phyloP scores from a whole-genome alignment of 352 stramenopile species.

The Blastocystis sp. region DNA sequence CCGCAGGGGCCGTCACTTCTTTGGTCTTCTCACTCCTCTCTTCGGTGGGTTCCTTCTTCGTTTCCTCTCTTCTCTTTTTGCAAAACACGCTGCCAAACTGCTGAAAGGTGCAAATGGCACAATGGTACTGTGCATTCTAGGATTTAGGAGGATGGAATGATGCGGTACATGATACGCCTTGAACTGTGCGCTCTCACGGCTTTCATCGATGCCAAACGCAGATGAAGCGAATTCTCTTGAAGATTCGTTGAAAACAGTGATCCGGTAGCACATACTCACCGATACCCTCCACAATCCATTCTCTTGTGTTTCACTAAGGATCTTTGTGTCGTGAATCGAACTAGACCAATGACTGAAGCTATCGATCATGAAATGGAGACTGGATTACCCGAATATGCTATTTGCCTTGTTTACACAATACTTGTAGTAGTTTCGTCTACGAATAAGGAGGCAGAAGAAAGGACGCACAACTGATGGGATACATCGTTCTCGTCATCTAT shows the following conservation, averaged over 20 bases:
- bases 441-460: not conserved
- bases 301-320: not conserved
- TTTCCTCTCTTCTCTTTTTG: not conserved
- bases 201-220: not conserved
- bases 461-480: not conserved
- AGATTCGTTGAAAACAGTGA: not conserved
- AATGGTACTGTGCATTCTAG: not conserved
- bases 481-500: not conserved
- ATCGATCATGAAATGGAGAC: not conserved
- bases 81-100: not conserved
- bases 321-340: not conserved
- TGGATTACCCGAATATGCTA: not conserved
- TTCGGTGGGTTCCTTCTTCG: not conserved
- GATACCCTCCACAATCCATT: not conserved
- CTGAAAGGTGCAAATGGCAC: not conserved
- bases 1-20: no score
- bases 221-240: not conserved
- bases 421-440: not conserved
- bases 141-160: not conserved
- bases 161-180: not conserved
- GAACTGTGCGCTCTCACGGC: not conserved
- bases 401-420: not conserved
- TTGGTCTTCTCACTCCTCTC: not conserved
- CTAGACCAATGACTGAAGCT: not conserved
- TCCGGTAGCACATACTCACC: not conserved